A percentile compares a stretch with the other conserved stretches of the same genome.
phyloP scores from a whole-genome alignment of 2,329 filamentous ascomycete species.

The Triangularia verruculosa region DNA sequence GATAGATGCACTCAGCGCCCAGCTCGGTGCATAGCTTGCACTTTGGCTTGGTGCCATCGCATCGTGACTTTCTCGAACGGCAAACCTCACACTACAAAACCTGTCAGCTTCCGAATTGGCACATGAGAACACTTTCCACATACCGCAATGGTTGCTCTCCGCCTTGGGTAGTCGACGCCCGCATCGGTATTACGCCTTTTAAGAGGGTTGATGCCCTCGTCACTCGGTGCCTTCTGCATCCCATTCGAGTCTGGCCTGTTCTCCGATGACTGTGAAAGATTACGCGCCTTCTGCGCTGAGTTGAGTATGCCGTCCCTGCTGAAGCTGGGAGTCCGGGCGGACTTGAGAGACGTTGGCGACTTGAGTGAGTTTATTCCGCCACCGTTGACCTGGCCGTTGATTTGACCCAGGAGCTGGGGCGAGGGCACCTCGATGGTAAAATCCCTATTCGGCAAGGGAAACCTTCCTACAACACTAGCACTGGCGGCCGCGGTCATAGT shows the following conservation, averaged over 20 bases:
- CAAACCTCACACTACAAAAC: constrained; percentile 70
- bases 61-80: constrained; percentile 74
- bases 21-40: constrained; percentile 81
- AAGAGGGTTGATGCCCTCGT: constrained; percentile 56
- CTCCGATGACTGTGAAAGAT: constrained; percentile 55
- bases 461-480: constrained; percentile 40
- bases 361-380: constrained; percentile 46
- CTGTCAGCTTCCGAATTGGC: constrained; percentile 14
- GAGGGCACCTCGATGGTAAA: constrained; percentile 50
- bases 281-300: constrained; percentile 52
- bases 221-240: constrained; percentile 44
- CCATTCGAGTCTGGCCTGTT: constrained; percentile 45
- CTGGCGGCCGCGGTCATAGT: constrained; percentile 35
- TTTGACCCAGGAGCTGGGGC: constrained; percentile 38
- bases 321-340: constrained; percentile 48
- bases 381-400: constrained; percentile 28
- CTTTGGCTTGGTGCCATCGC: constrained; percentile 76
- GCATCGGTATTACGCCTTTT: constrained; percentile 62
- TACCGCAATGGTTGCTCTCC: constrained; percentile 65
- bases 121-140: constrained; percentile 31
- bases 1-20: constrained; percentile 78
- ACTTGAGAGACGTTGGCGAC: constrained; percentile 49
- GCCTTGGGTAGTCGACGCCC: constrained; percentile 60
- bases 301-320: constrained; percentile 54
- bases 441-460: constrained; percentile 46